Conservation (phyloP, 768 basidiomycete genomes). For the Pholiota conissans region DNA sequence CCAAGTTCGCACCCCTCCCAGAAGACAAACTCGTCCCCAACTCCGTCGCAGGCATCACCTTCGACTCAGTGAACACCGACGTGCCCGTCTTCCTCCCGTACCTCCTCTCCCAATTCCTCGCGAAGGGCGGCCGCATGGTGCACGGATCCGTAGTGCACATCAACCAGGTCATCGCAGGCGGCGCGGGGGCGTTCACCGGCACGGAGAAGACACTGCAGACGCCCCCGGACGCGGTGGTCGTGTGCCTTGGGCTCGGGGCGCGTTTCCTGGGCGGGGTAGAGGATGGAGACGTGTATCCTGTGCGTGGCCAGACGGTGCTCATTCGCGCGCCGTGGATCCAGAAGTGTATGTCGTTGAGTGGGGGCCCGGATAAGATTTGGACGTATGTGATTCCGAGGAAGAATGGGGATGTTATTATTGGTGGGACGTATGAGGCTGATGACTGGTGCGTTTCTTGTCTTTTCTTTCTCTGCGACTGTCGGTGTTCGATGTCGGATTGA, state of each 20-base stretch:
- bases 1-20: conserved; percentile 29
- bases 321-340: conserved; percentile 64
- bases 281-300: conserved; percentile 67
- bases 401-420: conserved; percentile 58
- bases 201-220: conserved; percentile 22
- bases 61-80: conserved; percentile 64
- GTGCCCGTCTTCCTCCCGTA: conserved; percentile 58
- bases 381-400: conserved; percentile 63
- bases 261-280: conserved; percentile 73
- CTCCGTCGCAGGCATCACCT: conserved; percentile 43
- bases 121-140: conserved; percentile 52
- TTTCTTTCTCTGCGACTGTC: too few relatives aligned
- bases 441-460: conserved; percentile 49
- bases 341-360: conserved; percentile 47
- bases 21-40: conserved; percentile 23
- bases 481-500: neutral
- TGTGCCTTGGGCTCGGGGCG: conserved; percentile 72
- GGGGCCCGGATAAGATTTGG: conserved; percentile 36
- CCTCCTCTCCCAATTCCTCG: conserved; percentile 55
- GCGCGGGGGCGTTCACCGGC: conserved; percentile 29
- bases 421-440: conserved; percentile 55
- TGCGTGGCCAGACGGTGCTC: conserved; percentile 78
- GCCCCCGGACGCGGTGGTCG: conserved; percentile 52
- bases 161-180: conserved; percentile 59
- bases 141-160: conserved; percentile 62